Base-by-base conservation (phyloP, 164 flowering plant genomes). In the Annona cherimola region DNA sequence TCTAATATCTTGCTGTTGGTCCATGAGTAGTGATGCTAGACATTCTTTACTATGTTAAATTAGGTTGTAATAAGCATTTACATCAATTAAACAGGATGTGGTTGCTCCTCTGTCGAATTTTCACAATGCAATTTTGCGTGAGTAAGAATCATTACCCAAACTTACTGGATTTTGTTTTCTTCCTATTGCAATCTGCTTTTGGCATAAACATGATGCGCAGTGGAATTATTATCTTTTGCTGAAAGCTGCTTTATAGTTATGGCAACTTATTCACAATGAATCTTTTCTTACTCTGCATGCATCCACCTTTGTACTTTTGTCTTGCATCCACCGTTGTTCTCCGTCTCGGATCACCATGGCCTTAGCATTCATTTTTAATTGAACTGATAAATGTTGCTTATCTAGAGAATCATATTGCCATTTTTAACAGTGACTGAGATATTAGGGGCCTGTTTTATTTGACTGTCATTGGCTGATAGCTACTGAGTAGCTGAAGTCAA, bases 111-210 rank as follows among this genome's bases (percentile, higher is more conserved):
- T 87, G 68, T 86, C 98, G 43, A 90, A 78, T 54, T 94, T 94
- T 76, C 96, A 86, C 61, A 89, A 92, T 86, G 97, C 99, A 67
- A 88, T 81, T 73, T 80, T 94, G 86, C 88, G 92, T 39, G 99
- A 94, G 99, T 92, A 89, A 88, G 95, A 79, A 41, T 5, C 71
- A 8, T 66, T 74, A 11, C 45, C 41, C 26, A 61, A 5, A 61
- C 5, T 61, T 20, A 61, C 44, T 35, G 14, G 57, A 50, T 39
- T 14, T 12, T 44, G 41, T 63, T 42, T 43, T 70, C 12, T 61
- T 6, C 5, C 16, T 65, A n/a, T 50, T 50, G 57, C 14, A 16
- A 50, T 50, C 8, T 50, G 57, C 7, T 50, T 50, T 50, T 50
- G 57, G 57, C 14, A 50, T 50, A 8, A 16, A 50, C 14, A 6